phyloP scores from a whole-genome alignment of 2,329 filamentous ascomycete species.

The Ceratocystis papillata region DNA sequence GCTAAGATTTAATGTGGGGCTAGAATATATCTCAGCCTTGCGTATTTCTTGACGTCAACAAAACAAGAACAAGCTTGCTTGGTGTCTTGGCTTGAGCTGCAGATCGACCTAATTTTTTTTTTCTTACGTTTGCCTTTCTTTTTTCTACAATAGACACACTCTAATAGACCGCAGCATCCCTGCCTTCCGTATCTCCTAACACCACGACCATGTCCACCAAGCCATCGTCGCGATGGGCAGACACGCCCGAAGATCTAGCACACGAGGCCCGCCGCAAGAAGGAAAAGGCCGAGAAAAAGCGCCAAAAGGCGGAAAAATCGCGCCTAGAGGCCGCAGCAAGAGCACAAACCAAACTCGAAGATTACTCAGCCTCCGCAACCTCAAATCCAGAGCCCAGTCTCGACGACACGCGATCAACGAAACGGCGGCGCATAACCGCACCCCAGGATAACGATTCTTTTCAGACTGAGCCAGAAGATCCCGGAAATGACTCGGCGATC shows the following conservation, averaged over 20 bases:
- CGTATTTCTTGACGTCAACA: constrained; percentile 1
- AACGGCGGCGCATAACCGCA: constrained; percentile 50
- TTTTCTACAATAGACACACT: background rate
- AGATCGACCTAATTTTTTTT: background rate
- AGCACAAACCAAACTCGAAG: constrained; percentile 25
- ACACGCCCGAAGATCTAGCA: constrained; percentile 69
- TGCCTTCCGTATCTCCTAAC: background rate
- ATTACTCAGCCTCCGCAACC: constrained; percentile 28
- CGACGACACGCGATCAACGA: constrained; percentile 42
- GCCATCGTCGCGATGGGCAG: constrained; percentile 73
- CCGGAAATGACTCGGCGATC: constrained; percentile 35
- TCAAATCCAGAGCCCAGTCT: constrained; percentile 26
- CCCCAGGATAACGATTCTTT: constrained; percentile 30
- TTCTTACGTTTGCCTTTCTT: background rate
- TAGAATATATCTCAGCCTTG: background rate
- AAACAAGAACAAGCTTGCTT: constrained; percentile 1
- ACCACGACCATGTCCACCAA: constrained; percentile 44
- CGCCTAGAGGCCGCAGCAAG: constrained; percentile 62
- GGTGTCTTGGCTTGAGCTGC: background rate
- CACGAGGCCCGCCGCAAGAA: constrained; percentile 48
- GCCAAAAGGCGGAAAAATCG: constrained; percentile 82
- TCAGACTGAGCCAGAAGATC: constrained; percentile 25
- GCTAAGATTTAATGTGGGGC: constrained; percentile 1
- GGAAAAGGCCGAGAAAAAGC: constrained; percentile 37
- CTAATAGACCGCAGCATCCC: background rate